Evolutionary conservation across 257 asterid genomes (phyloP), one percentile per base, ranked within the genome.

Genomic region (Euphrasia confusa): DNA sequence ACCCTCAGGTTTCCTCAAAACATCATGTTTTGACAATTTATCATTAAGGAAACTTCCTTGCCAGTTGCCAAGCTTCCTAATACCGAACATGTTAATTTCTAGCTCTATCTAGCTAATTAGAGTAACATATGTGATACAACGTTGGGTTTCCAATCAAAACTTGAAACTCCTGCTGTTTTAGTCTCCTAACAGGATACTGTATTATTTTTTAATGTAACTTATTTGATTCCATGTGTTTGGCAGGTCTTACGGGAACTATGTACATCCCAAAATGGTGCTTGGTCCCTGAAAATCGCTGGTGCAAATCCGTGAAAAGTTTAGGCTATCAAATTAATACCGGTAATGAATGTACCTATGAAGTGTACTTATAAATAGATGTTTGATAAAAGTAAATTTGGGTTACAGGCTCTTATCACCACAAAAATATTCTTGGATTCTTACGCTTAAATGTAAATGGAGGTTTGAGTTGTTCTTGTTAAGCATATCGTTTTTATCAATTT

Each of bases 171-270:
- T 35, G 7, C 8, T 7, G 2, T 8, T 8, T 37, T 14, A 49
- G 30, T 53, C 9, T 13, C 42, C 7, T 50, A 15, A 50, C 8
- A 13, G 18, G 30, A 10, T 24, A 21, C 24, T 21, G 24, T 21
- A 21, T 47, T 50, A 13, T 55, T 63, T 40, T 8, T 21, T 47
- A 21, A 49, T 59, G 40, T 58, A 50, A 26, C 32, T 58, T 26
- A 15, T 8, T 0, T 35, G 10, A 12, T 52, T 42, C 40, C 11
- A 4, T 64, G 64, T 60, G 54, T 54, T 65, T 17, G 82, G 74
- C 89, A 90, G 98, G 98, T 85, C 48, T 21, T 90, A 56, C 66
- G 54, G 59, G 96, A 87, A 68, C 24, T 90, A 21, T 87, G 98
- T 59, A 64, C 68, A 65, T 68, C 88, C 30, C 80, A 90, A 71